phyloP scores from a whole-genome alignment of 1,139 yeast species.

The Kodamaea fungicola region DNA sequence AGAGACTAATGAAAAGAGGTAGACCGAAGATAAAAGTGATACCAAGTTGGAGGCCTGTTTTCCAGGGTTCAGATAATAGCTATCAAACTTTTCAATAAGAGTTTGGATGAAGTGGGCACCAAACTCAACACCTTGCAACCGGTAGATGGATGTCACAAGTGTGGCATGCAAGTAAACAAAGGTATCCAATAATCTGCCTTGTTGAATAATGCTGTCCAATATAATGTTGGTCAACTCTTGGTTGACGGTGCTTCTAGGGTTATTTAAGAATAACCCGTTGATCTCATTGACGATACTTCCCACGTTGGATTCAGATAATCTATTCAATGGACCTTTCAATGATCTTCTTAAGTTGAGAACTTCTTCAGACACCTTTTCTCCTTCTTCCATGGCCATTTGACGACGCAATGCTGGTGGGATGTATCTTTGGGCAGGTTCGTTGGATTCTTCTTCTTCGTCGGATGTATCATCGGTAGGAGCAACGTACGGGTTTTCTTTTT shows the following conservation, averaged over 20 bases:
- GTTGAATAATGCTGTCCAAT: slow-evolving; percentile 63
- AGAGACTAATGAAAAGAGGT: slow-evolving; percentile 72
- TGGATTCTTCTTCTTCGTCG: slow-evolving; percentile 13
- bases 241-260: slow-evolving; percentile 77
- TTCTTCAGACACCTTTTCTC: slow-evolving; percentile 41
- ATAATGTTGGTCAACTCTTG: slow-evolving; percentile 62
- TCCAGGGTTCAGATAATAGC: slow-evolving; percentile 27
- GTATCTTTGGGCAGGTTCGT: slow-evolving; percentile 39
- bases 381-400: slow-evolving; percentile 39
- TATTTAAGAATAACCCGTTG: slow-evolving; percentile 54
- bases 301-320: slow-evolving; percentile 81
- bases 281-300: slow-evolving; percentile 67
- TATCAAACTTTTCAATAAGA: slow-evolving; percentile 63
- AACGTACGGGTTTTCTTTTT: slow-evolving; percentile 77
- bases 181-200: slow-evolving; percentile 66
- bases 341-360: slow-evolving; percentile 50
- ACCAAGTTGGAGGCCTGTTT: slow-evolving; percentile 69
- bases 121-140: slow-evolving; percentile 80
- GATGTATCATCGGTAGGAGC: slow-evolving; percentile 49
- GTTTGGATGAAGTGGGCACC: slow-evolving; percentile 86
- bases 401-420: slow-evolving; percentile 83
- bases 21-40: slow-evolving; percentile 73
- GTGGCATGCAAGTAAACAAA: slow-evolving; percentile 81
- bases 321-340: slow-evolving; percentile 79
- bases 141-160: slow-evolving; percentile 69